Percentiles rank a stretch among this genome's conserved stretches.
Evolutionary conservation across 768 basidiomycete genomes (phyloP).

Genomic region (Mycena vulgaris): DNA sequence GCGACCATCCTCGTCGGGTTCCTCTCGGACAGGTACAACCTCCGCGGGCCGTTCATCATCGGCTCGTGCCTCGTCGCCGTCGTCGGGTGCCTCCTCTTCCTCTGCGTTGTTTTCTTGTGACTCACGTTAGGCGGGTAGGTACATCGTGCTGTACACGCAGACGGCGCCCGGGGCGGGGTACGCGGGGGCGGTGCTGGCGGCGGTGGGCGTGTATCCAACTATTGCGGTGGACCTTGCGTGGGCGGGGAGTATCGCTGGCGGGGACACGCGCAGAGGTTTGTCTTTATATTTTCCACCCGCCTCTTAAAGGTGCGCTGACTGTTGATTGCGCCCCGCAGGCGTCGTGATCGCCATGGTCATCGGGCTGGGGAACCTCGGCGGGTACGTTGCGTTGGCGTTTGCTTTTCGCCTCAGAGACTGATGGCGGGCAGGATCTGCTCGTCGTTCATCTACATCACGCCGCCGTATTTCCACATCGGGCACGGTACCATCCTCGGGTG

Average conservation of each 20-base stretch:
- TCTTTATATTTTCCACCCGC: too few relatives aligned
- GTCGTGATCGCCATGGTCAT: constrained; percentile 64
- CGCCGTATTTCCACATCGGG: constrained; percentile 36
- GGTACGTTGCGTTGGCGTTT: constrained; percentile 36
- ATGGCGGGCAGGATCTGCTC: constrained; percentile 42
- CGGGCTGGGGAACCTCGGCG: constrained; percentile 64
- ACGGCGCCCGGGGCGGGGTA: constrained; percentile 49
- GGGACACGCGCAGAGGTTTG: constrained; percentile 53
- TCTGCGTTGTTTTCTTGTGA: background rate
- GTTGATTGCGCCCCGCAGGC: constrained; percentile 37
- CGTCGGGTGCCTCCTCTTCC: constrained; percentile 50
- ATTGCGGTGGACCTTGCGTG: constrained; percentile 59
- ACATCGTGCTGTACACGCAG: constrained; percentile 61
- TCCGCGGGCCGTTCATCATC: constrained; percentile 67
- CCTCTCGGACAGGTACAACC: constrained; percentile 57
- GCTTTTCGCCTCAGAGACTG: too few relatives aligned
- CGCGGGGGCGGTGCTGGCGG: constrained; percentile 56
- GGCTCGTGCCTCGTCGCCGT: constrained; percentile 58
- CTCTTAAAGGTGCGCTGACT: too few relatives aligned
- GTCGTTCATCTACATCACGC: constrained; percentile 42
- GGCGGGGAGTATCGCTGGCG: constrained; percentile 62
- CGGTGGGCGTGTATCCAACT: constrained; percentile 59
- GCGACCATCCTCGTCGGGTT: constrained; percentile 59
- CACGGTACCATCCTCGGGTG: constrained; percentile 35
- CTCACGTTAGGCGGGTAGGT: constrained; percentile 44